Evolutionary conservation across 495 filamentous ascomycete species (phyloP), one percentile per base, ranked within the genome.

Genomic region (Neurospora africana): DNA sequence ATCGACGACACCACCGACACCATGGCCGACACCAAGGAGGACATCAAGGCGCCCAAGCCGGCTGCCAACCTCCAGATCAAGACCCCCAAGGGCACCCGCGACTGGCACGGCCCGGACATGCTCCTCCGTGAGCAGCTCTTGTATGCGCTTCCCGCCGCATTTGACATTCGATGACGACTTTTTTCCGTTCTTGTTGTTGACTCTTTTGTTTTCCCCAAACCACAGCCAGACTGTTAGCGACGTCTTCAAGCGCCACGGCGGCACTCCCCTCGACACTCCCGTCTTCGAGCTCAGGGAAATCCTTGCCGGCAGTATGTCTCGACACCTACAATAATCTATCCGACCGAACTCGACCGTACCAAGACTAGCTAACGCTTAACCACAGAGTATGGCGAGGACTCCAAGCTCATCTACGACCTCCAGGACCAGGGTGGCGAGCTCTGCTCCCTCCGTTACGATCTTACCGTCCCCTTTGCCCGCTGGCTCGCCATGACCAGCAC

Each of bases 401-500:
- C 86, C 72, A 92, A 92, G 78, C 88, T 95, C 75, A 96, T 95
- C 81, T 96, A 97, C 83, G 91, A 97, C 79, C 88, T 97, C 71
- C 87, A 90, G 70, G 93, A 97, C 76, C 94, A 97, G 78, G 93
- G 94, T 71, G 93, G 93, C 71, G 94, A 97, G 81, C 86, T 94
- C 77, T 95, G 92, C 85, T 74, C 79, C 70, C 84, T 97, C 72
- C 89, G 94, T 74, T 97, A 97, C 79, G 95, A 97, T 79, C 82
- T 97, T 74, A 97, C 95, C 1, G 93, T 97, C 11, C 94, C 94
- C n/a, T 96, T 97, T 74, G 94, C 93, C 21, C 90, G 93, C 71
- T 97, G 90, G 88, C 86, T 96, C 68, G 93, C 94, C 72, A 94
- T 95, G 92, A 94, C 95, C 86, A 81, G 86, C 5, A 85, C 92